Evolutionary conservation across 345 rosid species (phyloP), one percentile per base, ranked within the genome.

Genomic region (Aethionema arabicum): DNA sequence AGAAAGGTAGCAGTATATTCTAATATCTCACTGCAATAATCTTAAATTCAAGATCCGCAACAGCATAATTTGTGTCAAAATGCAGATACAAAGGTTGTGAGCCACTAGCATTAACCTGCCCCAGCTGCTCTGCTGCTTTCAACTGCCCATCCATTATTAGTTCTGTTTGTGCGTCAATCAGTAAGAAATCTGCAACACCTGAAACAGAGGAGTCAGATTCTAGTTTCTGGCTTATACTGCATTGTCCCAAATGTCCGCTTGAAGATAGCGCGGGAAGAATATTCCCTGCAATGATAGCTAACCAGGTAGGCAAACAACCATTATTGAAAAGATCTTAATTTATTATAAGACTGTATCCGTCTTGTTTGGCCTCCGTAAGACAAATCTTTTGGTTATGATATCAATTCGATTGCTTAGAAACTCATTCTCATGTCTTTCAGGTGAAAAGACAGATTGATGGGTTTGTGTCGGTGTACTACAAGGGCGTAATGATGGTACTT

Each of bases 401-500:
- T 21, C 27, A 1, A 2, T 21, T 21, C 27, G 27, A 21, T 21
- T 21, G 2, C 27, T 21, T 35, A 35, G 8, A 5, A 51, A 62
- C 27, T 54, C 48, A 11, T 40, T 61, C 32, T 32, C 45, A 55
- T 69, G 46, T 47, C 32, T 76, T 72, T 62, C 90, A 93, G 99
- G 99, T 93, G 27, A 93, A 84, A 75, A 79, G 79, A 48, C 95
- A 84, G 80, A 88, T 76, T 4, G 97, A 87, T 32, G 79, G 77
- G 40, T 90, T 87, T 69, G 72, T 90, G 52, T 80, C 89, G 11
- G 63, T 53, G 71, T 93, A 90, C 68, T 93, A 93, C 68, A 93
- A 79, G 72, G 96, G 97, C 79, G 9, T 78, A 63, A 84, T 90
- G 97, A 88, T 51, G 97, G 99, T 90, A 86, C 84, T 21, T n/a